phyloP scores from a whole-genome alignment of 352 stramenopile genomes.

The Phytophthora idaei region DNA sequence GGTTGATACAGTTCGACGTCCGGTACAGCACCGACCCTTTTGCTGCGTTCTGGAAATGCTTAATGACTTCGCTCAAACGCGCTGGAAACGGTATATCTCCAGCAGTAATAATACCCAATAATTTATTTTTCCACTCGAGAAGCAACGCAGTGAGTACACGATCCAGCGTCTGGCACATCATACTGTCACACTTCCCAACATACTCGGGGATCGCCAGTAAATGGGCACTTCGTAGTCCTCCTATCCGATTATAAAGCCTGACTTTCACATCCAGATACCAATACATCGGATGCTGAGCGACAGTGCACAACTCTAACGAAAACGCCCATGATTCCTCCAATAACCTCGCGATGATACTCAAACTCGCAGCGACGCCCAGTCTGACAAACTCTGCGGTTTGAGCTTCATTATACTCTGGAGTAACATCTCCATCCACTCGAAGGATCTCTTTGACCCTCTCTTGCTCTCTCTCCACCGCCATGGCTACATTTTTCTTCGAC shows the following conservation, averaged over 20 bases:
- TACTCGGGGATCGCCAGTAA: conserved; percentile 39
- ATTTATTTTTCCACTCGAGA: conserved; percentile 27
- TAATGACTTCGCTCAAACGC: conserved; percentile 24
- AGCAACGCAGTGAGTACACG: conserved; percentile 34
- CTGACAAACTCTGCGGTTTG: conserved; percentile 37
- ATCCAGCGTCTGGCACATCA: conserved; percentile 36
- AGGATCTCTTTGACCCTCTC: conserved; percentile 1
- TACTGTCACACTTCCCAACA: conserved; percentile 18
- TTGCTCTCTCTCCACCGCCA: conserved; percentile 10
- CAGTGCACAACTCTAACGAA: conserved; percentile 40
- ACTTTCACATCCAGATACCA: conserved; percentile 46
- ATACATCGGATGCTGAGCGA: conserved; percentile 12
- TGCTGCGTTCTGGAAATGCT: conserved; percentile 30
- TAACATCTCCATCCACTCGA: conserved; percentile 6
- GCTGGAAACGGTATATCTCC: conserved; percentile 19
- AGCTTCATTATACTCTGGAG: conserved; percentile 23
- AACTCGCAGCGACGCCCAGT: conserved; percentile 39
- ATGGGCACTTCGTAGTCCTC: conserved; percentile 31
- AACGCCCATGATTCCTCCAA: conserved; percentile 47
- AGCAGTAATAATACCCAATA: conserved; percentile 35
- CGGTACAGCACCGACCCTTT: conserved; percentile 27
- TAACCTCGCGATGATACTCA: conserved; percentile 41
- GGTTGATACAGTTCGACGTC: conserved; percentile 20
- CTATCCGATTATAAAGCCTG: conserved; percentile 34
- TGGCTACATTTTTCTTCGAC: conserved; percentile 3